Base-by-base conservation (phyloP, 2,329 filamentous ascomycete species). In the Lanzia echinophila region DNA sequence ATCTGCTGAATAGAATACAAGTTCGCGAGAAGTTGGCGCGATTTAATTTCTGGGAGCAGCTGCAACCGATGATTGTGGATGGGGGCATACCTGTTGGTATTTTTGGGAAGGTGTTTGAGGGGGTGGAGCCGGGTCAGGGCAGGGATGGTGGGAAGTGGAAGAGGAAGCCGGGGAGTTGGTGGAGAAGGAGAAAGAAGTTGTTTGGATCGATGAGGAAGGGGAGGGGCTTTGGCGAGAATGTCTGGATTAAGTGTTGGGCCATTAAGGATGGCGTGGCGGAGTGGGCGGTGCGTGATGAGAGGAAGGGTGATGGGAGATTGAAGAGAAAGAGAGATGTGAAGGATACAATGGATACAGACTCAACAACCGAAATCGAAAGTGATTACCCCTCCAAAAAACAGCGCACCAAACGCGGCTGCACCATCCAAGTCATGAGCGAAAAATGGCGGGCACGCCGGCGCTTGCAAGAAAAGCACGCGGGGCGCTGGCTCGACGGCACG, bases 401-500 rank as follows among this genome's bases (percentile, higher is more conserved):
- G 8, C 24, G 24, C 24, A 28, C 24, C 24, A 28, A 4, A 28
- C 24, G 24, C 24, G 24, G 24, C 24, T 28, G 8, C 24, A 28
- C 24, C 24, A 28, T 8, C 24, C 24, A 57, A 34, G 52, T 60
- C 8, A 56, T 58, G 50, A 59, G 50, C 20, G 58, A 60, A n/a
- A 24, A 49, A 22, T 63, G 60, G 58, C 33, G 62, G 15, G 50
- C 48, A 11, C 41, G 52, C 20, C 36, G 62, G 24, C 50, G 60
- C 47, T 12, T 7, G 4, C 58, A 61, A 44, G 63, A 65, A 58
- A 60, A 58, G 56, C 62, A 57, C n/a, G 57, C 59, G 12, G 62
- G 62, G 2, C 34, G 63, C 12, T 64, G 63, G 61, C 57, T 55
- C 4, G 62, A 62, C 49, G 61, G 58, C 11, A 63, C 56, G 0